phyloP scores from a whole-genome alignment of 2,329 filamentous ascomycete species.

The Trichoderma koningiopsis region DNA sequence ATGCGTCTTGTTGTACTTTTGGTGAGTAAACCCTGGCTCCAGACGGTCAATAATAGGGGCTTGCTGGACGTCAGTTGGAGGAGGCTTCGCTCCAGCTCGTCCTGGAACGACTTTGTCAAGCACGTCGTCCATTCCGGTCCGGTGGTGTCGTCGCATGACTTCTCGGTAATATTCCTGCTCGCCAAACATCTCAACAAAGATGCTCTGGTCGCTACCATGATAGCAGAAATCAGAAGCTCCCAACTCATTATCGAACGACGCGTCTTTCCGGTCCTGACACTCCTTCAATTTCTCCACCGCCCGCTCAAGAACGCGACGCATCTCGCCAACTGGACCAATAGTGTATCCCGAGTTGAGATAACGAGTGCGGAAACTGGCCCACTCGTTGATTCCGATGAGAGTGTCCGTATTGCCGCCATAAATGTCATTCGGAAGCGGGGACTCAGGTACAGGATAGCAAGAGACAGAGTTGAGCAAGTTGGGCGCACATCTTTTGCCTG shows the following conservation, averaged over 20 bases:
- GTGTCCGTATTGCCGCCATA: constrained; percentile 33
- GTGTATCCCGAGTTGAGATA: constrained; percentile 35
- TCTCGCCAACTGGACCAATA: constrained; percentile 33
- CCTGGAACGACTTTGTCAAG: constrained; percentile 31
- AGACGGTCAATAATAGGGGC: constrained; percentile 30
- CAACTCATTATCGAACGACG: constrained; percentile 27
- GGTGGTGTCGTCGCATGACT: constrained; percentile 35
- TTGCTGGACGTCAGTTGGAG: constrained; percentile 27
- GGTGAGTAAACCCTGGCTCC: constrained; percentile 33
- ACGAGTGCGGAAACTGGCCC: constrained; percentile 31
- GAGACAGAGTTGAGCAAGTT: constrained; percentile 31
- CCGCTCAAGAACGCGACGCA: constrained; percentile 32
- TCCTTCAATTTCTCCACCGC: constrained; percentile 31
- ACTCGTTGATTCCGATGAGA: constrained; percentile 26
- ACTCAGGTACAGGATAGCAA: constrained; percentile 36
- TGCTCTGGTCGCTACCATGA: constrained; percentile 35
- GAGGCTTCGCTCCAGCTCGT: constrained; percentile 31
- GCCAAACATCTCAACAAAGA: constrained; percentile 37
- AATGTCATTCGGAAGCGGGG: constrained; percentile 33
- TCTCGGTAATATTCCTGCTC: constrained; percentile 38
- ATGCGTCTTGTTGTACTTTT: constrained; percentile 29
- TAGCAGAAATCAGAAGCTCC: constrained; percentile 30
- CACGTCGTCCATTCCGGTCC: constrained; percentile 28
- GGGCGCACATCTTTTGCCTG: constrained; percentile 35
- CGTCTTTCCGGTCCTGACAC: constrained; percentile 26